Evolutionary conservation across 768 basidiomycete species (phyloP), one percentile per base, ranked within the genome.

Genomic region (Cystobasidium ongulense): DNA sequence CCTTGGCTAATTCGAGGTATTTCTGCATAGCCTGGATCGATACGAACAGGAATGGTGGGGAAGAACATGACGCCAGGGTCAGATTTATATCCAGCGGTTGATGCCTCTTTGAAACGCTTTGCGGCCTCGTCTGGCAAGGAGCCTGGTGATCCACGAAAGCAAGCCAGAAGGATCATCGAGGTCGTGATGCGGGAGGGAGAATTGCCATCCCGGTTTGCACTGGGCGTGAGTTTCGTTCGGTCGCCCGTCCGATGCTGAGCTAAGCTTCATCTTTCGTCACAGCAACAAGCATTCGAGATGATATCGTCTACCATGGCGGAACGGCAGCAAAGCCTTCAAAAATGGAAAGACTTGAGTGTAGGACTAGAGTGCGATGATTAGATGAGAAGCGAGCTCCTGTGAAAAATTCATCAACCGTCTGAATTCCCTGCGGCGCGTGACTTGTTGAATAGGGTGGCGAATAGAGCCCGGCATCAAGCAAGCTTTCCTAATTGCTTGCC

Each of bases 131-230:
- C 36, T 8, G 63, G 63, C 2, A 27, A 64, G 29, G 63, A 64
- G 63, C 63, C 63, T 31, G 63, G 63, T 17, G 63, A 64, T 36
- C 63, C 63, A 17, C 36, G n/a, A 38, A 64, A 64, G 63, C 36
- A 46, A 38, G 63, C 63, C 10, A 27, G 27, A 15, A 8, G 63
- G 27, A 41, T 64, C 33, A 64, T 64, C 17, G 33, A 64, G n/a
- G 23, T 64, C 5, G 41, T 64, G 63, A 36, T 27, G 38, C 63
- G 63, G 36, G 41, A 64, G 3, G 63, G 63, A 2, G 63, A 64
- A 10, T 25, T 64, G 33, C 63, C 63, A 1, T 27, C 35, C 18
- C 31, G 63, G 5, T 38, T 64, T 46, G 63, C 41, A 18, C 38
- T 64, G 4, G 63, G 63, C 1, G 57, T 59, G 23, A 59, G 57